Evolutionary conservation across 495 filamentous ascomycete species (phyloP).

Genomic region (Amphirosellinia nigrospora): DNA sequence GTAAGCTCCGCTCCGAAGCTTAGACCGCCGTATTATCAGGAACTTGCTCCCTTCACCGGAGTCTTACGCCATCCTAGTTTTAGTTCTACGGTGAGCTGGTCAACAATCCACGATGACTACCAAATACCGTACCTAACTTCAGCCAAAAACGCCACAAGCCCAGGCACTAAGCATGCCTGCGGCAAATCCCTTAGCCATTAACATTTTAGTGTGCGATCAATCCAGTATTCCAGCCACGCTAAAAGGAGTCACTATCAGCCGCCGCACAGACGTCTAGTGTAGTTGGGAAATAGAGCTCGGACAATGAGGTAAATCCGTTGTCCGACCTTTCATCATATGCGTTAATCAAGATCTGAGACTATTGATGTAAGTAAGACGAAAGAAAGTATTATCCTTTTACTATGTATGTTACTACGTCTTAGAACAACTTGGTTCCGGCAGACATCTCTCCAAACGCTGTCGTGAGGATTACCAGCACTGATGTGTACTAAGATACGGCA

Average conservation of each 20-base stretch:
- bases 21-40: constrained; percentile 10
- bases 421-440: background rate
- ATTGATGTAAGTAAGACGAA: too few species aligned
- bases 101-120: background rate
- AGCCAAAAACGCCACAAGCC: background rate
- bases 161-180: background rate
- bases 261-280: background rate
- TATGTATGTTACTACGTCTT: too few species aligned
- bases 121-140: background rate
- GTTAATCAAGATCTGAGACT: background rate
- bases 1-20: background rate
- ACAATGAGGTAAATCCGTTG: background rate
- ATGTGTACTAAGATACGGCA: background rate
- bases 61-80: too few species aligned
- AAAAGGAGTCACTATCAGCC: background rate
- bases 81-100: constrained; percentile 1
- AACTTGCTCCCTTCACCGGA: background rate
- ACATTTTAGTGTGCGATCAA: background rate
- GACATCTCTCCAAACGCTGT: background rate
- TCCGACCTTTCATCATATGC: background rate
- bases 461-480: background rate
- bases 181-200: background rate
- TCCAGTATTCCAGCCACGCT: background rate
- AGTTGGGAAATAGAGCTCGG: background rate
- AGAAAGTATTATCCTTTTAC: too few species aligned